phyloP scores from a whole-genome alignment of 306 rosid species.

The Fragaria ananassa region DNA sequence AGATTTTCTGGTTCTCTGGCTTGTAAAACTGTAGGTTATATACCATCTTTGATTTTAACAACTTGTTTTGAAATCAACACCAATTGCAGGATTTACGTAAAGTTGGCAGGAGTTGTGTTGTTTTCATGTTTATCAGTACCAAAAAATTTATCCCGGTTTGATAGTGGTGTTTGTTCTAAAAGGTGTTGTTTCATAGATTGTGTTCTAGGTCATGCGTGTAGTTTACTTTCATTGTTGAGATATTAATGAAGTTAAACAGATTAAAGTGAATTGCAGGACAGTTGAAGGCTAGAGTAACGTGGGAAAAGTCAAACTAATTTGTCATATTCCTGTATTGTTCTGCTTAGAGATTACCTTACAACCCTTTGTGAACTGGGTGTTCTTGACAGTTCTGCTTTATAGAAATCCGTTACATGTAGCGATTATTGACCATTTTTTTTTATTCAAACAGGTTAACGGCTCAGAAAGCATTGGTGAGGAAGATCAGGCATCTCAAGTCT shows the following conservation, averaged over 20 bases:
- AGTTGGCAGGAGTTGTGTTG: too few relatives aligned
- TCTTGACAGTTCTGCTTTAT: background rate
- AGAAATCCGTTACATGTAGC: background rate
- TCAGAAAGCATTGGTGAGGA: constrained; percentile 65
- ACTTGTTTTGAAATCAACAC: too few relatives aligned
- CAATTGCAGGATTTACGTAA: too few relatives aligned
- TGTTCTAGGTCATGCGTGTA: background rate
- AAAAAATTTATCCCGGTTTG: too few relatives aligned
- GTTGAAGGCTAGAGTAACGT: background rate
- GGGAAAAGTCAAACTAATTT: background rate
- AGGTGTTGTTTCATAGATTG: background rate
- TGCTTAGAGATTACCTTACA: background rate
- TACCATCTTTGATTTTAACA: too few relatives aligned
- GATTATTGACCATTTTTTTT: background rate
- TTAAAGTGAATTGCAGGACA: background rate
- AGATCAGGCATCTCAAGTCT: constrained; percentile 70
- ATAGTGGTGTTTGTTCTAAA: background rate
- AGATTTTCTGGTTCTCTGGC: too few relatives aligned
- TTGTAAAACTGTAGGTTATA: too few relatives aligned
- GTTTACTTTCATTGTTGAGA: background rate
- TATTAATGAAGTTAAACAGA: background rate
- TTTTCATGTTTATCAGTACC: too few relatives aligned
- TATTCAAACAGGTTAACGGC: constrained; percentile 55
- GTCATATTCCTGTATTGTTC: background rate
- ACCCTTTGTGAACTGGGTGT: background rate